Evolutionary conservation across 805 yeast species (phyloP).

Genomic region (Metschnikowia corniflorae): DNA sequence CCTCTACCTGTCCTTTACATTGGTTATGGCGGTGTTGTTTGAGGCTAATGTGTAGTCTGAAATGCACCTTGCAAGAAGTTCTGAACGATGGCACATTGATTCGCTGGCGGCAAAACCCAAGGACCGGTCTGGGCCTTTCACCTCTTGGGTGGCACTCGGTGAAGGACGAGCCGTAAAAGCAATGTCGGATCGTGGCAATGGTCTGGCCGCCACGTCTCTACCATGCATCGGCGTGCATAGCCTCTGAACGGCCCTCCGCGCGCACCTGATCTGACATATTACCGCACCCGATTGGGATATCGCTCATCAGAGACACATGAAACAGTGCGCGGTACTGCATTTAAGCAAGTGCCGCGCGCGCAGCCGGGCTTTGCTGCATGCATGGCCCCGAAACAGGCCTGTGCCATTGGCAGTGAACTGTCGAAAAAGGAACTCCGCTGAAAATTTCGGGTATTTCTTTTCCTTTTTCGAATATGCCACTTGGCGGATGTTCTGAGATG

Average conservation of each 20-base stretch:
- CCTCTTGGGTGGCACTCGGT: not conserved
- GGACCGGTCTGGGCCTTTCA: not conserved
- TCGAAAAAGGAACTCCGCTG: not conserved
- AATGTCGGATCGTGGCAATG: not conserved
- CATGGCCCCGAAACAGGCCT: too few relatives aligned
- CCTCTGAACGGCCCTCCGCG: not conserved
- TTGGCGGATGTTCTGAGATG: too few relatives aligned
- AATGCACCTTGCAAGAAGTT: not conserved
- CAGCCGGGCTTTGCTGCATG: too few relatives aligned
- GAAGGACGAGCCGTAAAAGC: not conserved
- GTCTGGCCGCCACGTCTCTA: not conserved
- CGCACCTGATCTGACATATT: constrained; percentile 1
- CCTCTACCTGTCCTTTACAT: not conserved
- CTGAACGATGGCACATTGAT: too few relatives aligned
- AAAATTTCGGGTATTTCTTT: too few relatives aligned
- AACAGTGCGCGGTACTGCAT: not conserved
- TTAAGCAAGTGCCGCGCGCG: too few relatives aligned
- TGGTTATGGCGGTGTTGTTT: not conserved
- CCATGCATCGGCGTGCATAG: not conserved
- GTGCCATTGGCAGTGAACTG: not conserved
- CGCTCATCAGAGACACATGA: not conserved
- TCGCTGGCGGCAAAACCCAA: too few relatives aligned
- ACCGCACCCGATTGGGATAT: constrained; percentile 3
- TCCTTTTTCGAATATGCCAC: too few relatives aligned
- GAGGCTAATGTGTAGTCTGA: not conserved